These are phyloP conservation scores for Neospermospora avenae DNA, from an alignment of 2,329 filamentous ascomycete species.

Conservation along the genomic window DNA sequence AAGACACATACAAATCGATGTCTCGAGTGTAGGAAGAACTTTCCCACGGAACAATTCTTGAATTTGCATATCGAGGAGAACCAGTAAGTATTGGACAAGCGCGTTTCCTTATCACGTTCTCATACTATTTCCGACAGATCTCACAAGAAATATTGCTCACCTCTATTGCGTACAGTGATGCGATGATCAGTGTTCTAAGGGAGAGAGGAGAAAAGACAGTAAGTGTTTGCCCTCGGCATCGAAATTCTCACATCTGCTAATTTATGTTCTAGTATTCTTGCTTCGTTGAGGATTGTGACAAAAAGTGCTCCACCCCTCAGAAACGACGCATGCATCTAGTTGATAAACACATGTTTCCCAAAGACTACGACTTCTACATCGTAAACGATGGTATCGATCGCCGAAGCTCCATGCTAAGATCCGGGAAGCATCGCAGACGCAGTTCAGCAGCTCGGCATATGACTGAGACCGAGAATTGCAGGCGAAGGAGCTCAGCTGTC, in stretches of 20 bases:
- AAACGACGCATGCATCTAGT: constrained; percentile 87
- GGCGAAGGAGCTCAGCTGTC: constrained; percentile 22
- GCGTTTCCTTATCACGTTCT: too few species aligned
- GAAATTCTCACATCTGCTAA: not conserved
- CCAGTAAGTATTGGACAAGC: too few species aligned
- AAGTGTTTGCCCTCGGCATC: constrained; percentile 35
- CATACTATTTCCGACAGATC: too few species aligned
- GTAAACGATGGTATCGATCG: constrained; percentile 89
- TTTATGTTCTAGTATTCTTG: constrained; percentile 66
- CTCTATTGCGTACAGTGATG: too few species aligned
- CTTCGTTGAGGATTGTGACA: constrained; percentile 84
- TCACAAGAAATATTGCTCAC: too few species aligned
- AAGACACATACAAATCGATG: constrained; percentile 82
- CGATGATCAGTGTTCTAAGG: constrained; percentile 66
- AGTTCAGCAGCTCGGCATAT: constrained; percentile 42
- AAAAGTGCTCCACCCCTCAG: constrained; percentile 76
- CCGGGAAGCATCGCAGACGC: constrained; percentile 48
- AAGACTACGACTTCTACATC: constrained; percentile 82
- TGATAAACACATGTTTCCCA: constrained; percentile 90
- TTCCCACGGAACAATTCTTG: constrained; percentile 79
- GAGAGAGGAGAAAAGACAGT: constrained; percentile 86
- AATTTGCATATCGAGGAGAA: constrained; percentile 85
- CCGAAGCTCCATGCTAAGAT: constrained; percentile 71
- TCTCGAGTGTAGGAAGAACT: constrained; percentile 78
- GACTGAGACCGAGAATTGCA: constrained; percentile 24